Evolutionary conservation across 106 monocot genomes (phyloP), one percentile per base, ranked within the genome.

Genomic region (Dendrobium catenatum): DNA sequence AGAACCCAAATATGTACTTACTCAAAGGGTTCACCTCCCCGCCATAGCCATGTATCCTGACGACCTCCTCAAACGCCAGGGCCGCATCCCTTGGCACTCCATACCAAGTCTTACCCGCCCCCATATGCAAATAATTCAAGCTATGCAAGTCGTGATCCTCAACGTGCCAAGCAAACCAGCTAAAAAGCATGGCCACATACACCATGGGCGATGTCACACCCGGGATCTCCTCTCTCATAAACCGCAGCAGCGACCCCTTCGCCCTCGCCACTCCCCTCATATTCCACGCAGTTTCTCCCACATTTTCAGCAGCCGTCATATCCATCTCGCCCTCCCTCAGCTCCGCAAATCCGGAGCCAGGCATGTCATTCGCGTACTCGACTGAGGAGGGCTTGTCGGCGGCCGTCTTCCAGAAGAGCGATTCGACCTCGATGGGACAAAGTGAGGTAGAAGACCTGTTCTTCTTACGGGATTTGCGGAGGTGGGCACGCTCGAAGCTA

Each of bases 161-260:
- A 1, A 93, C 95, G 79, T 98, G 98, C 98, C 98, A 98, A 15
- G 98, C 98, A 68, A 98, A 98, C 98, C 98, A 98, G 76, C 98
- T 98, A 78, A 88, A 98, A 84, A 98, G 86, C 98, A 95, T 98
- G 1, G 93, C 98, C 10, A 98, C 87, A 73, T 98, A 98, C 49
- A 95, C 87, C 98, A 98, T 98, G 6, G 98, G 98, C 44, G 95
- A 91, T 0, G 98, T 95, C 37, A 98, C 98, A 33, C 98, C 98
- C 1, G 94, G 89, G 10, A 98, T 91, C 75, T 98, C 98, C 83
- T 95, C 95, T 85, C 83, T 94, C 98, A 98, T 98, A 66, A 93
- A 93, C 84, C 84, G 79, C 46, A 98, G 80, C 84, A 98, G 49
- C 9, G 98, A 98, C 13, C 93, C 95, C 47, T 94, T 88, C 9